These are phyloP conservation scores for Syncephalis plumigaleata DNA, from an alignment of 371 early-diverging fungal genomes.

Conservation along the genomic window DNA sequence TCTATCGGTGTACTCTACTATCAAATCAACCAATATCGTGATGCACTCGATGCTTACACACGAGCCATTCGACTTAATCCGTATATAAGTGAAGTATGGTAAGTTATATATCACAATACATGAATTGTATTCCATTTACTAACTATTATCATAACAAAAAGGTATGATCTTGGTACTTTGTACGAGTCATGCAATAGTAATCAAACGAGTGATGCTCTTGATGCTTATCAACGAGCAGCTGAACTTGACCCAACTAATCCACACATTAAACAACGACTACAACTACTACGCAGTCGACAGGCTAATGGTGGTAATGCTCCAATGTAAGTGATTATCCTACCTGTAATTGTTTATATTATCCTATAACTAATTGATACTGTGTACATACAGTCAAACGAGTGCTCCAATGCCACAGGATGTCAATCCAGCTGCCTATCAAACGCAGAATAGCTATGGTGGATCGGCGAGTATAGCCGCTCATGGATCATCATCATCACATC, in stretches of 20 bases:
- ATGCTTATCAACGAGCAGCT: constrained; percentile 87
- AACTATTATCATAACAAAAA: no score
- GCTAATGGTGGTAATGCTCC: constrained; percentile 3
- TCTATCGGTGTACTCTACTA: constrained; percentile 96
- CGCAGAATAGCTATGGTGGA: no score
- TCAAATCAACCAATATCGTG: constrained; percentile 87
- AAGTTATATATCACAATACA: background rate
- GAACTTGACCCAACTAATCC: constrained; percentile 77
- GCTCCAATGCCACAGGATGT: constrained; percentile 44
- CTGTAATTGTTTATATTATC: background rate
- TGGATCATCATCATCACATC: no score
- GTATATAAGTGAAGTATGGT: constrained; percentile 94
- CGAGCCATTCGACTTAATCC: constrained; percentile 90
- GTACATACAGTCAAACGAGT: constrained; percentile 15
- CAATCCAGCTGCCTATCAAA: constrained; percentile 18
- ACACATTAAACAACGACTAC: constrained; percentile 65
- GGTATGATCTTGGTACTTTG: constrained; percentile 78
- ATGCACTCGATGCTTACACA: constrained; percentile 94
- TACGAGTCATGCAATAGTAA: constrained; percentile 92
- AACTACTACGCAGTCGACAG: constrained; percentile 22
- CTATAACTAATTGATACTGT: constrained; percentile 9
- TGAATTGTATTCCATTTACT: no score
- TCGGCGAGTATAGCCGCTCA: no score
- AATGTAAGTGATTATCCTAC: background rate
- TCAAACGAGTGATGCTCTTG: constrained; percentile 90